A percentile compares a stretch with the other conserved stretches of the same genome.
Conservation (phyloP, 108 stramenopile genomes). For the Thalassiosira profunda region DNA sequence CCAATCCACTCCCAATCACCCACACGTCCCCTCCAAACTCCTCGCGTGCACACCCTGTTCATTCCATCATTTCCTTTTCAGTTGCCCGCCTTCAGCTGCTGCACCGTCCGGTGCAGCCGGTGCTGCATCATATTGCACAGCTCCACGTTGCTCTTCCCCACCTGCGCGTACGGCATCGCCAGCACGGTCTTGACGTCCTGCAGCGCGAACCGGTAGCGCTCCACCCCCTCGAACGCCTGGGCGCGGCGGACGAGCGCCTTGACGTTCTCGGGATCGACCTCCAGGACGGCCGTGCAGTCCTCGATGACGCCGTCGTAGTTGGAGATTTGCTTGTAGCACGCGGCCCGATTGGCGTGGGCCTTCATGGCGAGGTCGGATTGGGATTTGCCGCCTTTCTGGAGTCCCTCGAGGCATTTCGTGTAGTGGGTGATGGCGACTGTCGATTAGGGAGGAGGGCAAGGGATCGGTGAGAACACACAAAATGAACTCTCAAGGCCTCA, state of each 20-base stretch:
- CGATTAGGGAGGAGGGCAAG: slow-evolving; percentile 21
- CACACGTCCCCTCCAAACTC: too few species aligned
- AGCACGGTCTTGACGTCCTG: slow-evolving; percentile 98
- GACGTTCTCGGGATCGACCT: slow-evolving; percentile 95
- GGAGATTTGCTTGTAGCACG: slow-evolving; percentile 99
- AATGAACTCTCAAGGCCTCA: too few species aligned
- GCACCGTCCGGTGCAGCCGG: slow-evolving; percentile 95
- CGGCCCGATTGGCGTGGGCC: slow-evolving; percentile 96
- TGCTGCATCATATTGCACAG: slow-evolving; percentile 95
- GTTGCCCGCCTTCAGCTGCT: slow-evolving; percentile 74
- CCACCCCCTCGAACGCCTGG: slow-evolving; percentile 98
- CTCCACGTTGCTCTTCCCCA: slow-evolving; percentile 95
- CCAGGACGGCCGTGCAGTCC: slow-evolving; percentile 97
- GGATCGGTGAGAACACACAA: neutral
- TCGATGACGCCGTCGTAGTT: slow-evolving; percentile 98
- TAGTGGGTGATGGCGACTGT: slow-evolving; percentile 94
- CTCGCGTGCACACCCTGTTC: too few species aligned
- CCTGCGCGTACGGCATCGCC: slow-evolving; percentile 84
- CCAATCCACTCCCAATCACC: too few species aligned
- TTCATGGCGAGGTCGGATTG: slow-evolving; percentile 91
- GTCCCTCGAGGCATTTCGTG: slow-evolving; percentile 93
- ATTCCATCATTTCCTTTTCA: slow-evolving; percentile 20
- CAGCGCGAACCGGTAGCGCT: slow-evolving; percentile 95
- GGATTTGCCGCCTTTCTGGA: slow-evolving; percentile 67
- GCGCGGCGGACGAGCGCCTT: slow-evolving; percentile 99